phyloP scores from a whole-genome alignment of 805 yeast species.

The Kluyveromyces dobzhanskii region DNA sequence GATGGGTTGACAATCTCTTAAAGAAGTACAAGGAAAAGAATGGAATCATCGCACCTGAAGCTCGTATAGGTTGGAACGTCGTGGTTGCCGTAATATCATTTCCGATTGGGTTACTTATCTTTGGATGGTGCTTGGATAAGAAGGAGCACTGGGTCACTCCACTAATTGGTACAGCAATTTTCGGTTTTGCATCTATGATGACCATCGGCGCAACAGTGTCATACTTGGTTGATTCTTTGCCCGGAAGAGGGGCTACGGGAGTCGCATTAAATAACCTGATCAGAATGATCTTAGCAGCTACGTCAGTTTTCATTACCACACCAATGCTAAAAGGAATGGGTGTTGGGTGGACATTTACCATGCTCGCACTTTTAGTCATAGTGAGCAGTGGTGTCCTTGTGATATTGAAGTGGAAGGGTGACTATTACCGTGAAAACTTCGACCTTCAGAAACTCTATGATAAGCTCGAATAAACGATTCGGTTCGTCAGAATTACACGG shows the following conservation, averaged over 20 bases:
- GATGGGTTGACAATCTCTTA: conserved; percentile 62
- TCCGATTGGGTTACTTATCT: conserved; percentile 59
- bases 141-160: conserved; percentile 72
- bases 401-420: conserved; percentile 46
- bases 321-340: conserved; percentile 64
- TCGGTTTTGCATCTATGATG: conserved; percentile 79
- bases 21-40: conserved; percentile 46
- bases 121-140: conserved; percentile 74
- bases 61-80: conserved; percentile 69
- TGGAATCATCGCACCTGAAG: conserved; percentile 66
- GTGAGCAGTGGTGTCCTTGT: conserved; percentile 36
- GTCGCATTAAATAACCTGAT: conserved; percentile 74
- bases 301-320: conserved; percentile 65
- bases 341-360: conserved; percentile 59
- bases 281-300: conserved; percentile 66
- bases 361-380: conserved; percentile 51
- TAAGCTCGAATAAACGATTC: conserved; percentile 18
- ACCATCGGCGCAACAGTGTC: conserved; percentile 75
- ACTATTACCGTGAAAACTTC: conserved; percentile 54
- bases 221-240: conserved; percentile 73
- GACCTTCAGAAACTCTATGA: conserved; percentile 54
- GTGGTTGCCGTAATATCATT: conserved; percentile 52
- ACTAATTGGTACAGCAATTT: conserved; percentile 69
- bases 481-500: no score
- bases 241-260: conserved; percentile 85